Evolutionary conservation across 495 filamentous ascomycete genomes (phyloP), one percentile per base, ranked within the genome.

Genomic region (Tetracladium marchalianum): DNA sequence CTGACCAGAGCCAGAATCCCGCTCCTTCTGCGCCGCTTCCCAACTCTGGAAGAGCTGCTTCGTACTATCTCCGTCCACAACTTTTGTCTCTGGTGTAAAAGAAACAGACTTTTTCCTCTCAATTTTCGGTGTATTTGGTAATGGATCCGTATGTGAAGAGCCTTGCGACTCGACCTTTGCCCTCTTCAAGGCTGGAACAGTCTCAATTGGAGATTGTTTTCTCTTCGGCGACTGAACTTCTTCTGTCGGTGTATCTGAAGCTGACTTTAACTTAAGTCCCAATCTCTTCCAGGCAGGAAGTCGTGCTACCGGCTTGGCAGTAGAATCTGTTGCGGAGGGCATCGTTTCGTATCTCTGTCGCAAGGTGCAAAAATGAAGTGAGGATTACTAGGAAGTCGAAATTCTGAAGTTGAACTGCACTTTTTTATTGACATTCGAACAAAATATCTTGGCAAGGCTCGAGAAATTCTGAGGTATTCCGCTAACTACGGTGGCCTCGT

Each of bases 281-380:
- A 87, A 65, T 67, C 81, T 75, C 64, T 86, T 87, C 82, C 81
- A 87, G 44, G 84, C 81, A 15, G 84, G 83, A 39, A 84, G 69
- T 58, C 71, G 73, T 55, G 66, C 61, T 27, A 57, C 46, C 50
- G 55, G 13, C 46, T 43, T 52, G 37, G 44, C 13, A 6, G 1
- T 18, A 27, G 3, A 3, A 27, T 27, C 22, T 27, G 54, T 55
- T 39, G 52, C 52, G 44, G 52, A 47, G 2, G 49, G 48, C 52
- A 54, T 54, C 36, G 31, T 43, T 27, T 27, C 22, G 22, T 27
- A 3, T 27, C 22, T 27, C 22, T 27, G 7, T 7, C 22, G 22
- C 3, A 37, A 37, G 35, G 16, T 10, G 35, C n/a, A 37, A 37
- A n/a, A 13, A 37, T n/a, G 35, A 37, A 37, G n/a, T 17, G n/a